Evolutionary conservation across 2,329 filamentous ascomycete species (phyloP), one percentile per base, ranked within the genome.

Genomic region (Exophiala sp.): DNA sequence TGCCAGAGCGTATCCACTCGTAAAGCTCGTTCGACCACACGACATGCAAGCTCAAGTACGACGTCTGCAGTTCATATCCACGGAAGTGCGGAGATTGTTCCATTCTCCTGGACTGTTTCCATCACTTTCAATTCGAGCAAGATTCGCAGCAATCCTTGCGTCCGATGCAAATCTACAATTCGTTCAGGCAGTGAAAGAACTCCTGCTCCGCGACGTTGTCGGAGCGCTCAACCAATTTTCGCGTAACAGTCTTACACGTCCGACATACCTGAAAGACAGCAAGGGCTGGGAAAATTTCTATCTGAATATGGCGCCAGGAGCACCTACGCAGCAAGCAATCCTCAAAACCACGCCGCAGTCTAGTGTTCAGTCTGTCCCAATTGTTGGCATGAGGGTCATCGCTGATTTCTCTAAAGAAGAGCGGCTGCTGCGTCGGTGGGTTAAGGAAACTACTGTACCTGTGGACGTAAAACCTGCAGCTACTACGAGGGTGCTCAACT

Each of bases 261-360:
- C 40, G 29, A 44, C 16, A 7, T 62, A 54, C 39, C 16, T 38
- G 10, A 12, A 43, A 10, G 55, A 51, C 7, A 60, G 52, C 47
- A 51, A 60, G 43, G 57, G 59, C 9, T 60, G 59, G 59, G 59
- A 60, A 24, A 60, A 62, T 35, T 60, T 62, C 35, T 34, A 58
- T 24, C 54, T 57, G 41, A 53, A 59, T 14, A 47, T 35, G 45
- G 52, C 49, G 5, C 54, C 59, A 11, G 59, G 59, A 39, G 47
- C 47, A 35, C 51, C 43, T 33, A 9, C 18, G 3, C 10, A 32
- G 10, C 4, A 48, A 1, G 1, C 20, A 5, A 52, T 39, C 9
- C 14, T 41, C 29, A n/a, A 41, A 11, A 60, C 51, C 1, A 34
- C 33, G 6, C 57, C 57, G 12, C 36, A 34, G 16, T 56, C 54